These are phyloP conservation scores for Rosa rugosa DNA, from an alignment of 306 rosid genomes.

Conservation along the genomic window DNA sequence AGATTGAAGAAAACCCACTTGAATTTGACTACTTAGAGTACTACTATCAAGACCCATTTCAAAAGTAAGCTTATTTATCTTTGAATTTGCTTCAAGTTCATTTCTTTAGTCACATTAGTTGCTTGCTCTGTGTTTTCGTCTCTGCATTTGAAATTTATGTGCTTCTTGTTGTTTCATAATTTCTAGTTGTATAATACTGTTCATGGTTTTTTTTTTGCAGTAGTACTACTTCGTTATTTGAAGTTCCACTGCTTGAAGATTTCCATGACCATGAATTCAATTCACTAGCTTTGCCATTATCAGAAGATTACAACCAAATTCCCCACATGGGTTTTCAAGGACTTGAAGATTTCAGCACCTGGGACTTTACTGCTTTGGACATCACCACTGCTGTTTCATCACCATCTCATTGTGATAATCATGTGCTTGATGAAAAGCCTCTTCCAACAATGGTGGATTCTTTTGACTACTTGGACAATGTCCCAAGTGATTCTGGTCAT, in stretches of 20 bases:
- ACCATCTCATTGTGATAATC: conserved; percentile 20
- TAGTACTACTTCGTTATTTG: conserved; percentile 31
- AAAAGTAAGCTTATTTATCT: conserved; percentile 34
- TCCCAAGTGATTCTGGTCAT: background rate
- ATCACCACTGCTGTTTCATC: conserved; percentile 5
- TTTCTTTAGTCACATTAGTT: background rate
- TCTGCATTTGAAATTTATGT: background rate
- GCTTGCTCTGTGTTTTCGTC: background rate
- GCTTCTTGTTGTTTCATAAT: background rate
- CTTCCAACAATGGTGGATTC: background rate
- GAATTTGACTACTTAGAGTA: conserved; percentile 25
- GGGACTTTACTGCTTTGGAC: conserved; percentile 23
- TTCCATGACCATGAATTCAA: conserved; percentile 10
- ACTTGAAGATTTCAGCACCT: conserved; percentile 34
- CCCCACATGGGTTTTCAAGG: conserved; percentile 30
- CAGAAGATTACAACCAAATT: conserved; percentile 24
- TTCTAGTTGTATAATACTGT: background rate
- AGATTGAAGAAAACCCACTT: conserved; percentile 31
- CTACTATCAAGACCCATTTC: conserved; percentile 6
- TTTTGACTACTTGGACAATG: background rate
- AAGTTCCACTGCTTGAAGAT: conserved; percentile 26
- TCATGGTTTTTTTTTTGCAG: background rate
- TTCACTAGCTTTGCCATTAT: conserved; percentile 14
- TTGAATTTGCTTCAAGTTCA: background rate
- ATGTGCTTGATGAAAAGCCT: conserved; percentile 37